Evolutionary conservation across 805 yeast genomes (phyloP).

Genomic region (Brettanomyces sp.): DNA sequence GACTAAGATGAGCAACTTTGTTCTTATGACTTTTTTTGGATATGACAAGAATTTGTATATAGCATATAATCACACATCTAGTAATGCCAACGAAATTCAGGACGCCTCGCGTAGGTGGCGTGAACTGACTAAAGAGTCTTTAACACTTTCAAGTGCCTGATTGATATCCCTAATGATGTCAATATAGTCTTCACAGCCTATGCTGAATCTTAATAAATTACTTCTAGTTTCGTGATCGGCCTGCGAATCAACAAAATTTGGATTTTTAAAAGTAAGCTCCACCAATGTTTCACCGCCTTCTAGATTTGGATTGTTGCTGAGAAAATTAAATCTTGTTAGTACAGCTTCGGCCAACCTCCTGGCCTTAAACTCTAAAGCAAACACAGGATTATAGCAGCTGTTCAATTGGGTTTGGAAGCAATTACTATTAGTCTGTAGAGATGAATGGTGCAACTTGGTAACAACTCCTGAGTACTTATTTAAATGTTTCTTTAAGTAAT

Average conservation of each 20-base stretch:
- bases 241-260: conserved; percentile 17
- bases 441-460: conserved; percentile 33
- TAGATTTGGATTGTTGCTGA: conserved; percentile 39
- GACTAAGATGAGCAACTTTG: background rate
- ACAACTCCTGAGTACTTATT: conserved; percentile 25
- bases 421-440: conserved; percentile 32
- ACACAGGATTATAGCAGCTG: conserved; percentile 37
- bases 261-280: conserved; percentile 30
- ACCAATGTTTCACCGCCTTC: conserved; percentile 45
- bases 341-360: conserved; percentile 30
- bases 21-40: no score
- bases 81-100: no score
- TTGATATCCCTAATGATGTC: conserved; percentile 41
- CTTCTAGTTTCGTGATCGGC: conserved; percentile 6
- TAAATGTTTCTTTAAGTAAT: conserved; percentile 27
- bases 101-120: no score
- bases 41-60: background rate
- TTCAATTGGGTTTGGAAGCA: conserved; percentile 33
- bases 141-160: conserved; percentile 26
- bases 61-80: background rate
- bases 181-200: conserved; percentile 45
- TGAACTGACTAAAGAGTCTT: background rate
- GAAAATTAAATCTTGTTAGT: conserved; percentile 37
- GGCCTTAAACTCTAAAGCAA: conserved; percentile 30
- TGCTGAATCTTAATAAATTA: conserved; percentile 35